A percentile compares a stretch with the other conserved stretches of the same genome.
Conservation (phyloP, 176 grass and related monocot genomes). For the Oryza meyeriana region DNA sequence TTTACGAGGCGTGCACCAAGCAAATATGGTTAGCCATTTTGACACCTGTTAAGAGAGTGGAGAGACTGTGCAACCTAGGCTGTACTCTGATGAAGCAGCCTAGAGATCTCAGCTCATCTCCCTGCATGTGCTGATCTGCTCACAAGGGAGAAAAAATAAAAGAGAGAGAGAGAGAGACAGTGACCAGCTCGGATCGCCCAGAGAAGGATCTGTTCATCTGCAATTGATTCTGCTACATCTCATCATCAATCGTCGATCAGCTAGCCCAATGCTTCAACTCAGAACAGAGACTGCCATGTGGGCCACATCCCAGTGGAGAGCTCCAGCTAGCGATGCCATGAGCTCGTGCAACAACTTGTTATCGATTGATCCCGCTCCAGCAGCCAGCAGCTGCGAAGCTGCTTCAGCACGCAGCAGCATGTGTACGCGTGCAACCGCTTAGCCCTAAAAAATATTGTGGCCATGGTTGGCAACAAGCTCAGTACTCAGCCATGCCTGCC, state of each 20-base stretch:
- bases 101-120: conserved; percentile 12
- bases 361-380: background rate
- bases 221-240: background rate
- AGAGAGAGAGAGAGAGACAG: background rate
- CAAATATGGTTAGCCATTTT: background rate
- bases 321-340: background rate
- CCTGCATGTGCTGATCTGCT: conserved; percentile 23
- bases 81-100: conserved; percentile 1
- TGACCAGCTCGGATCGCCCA: background rate
- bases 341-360: background rate
- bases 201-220: background rate
- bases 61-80: background rate
- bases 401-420: background rate
- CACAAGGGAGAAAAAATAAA: background rate
- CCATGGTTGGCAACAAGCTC: no score
- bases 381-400: background rate
- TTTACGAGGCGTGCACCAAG: no score
- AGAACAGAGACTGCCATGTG: background rate
- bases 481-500: no score
- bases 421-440: background rate
- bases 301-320: background rate
- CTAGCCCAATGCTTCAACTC: background rate
- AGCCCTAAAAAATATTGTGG: background rate
- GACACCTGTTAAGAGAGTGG: background rate
- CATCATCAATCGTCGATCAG: background rate